Evolutionary conservation across 257 asterid species (phyloP), one percentile per base, ranked within the genome.

Genomic region (Ophiorrhiza pumila): DNA sequence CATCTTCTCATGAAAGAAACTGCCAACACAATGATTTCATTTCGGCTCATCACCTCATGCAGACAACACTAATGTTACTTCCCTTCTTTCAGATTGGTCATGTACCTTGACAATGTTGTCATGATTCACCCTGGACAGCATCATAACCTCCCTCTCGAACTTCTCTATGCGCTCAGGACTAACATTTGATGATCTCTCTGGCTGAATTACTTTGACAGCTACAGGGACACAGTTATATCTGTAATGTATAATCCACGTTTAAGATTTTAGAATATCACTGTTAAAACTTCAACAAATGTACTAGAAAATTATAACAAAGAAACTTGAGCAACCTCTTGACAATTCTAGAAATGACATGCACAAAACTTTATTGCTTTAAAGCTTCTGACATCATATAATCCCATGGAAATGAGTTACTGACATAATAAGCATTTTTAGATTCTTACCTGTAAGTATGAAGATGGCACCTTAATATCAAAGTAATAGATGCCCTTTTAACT

Each of bases 31-130:
- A 45, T n/a, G 20, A 49, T 23, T 61, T 32, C 35, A 57, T 49
- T 35, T 71, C 4, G 23, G 22, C 58, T 15, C 20, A 15, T n/a
- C 29, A 34, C 23, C 31, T 20, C n/a, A 55, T 27, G 37, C 65
- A 13, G 6, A 23, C 50, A 13, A 12, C 71, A n/a, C 10, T 35
- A n/a, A n/a, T 6, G 17, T 18, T 10, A 2, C 42, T 29, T 35
- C 58, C n/a, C 0, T n/a, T 27, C 47, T 39, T 34, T 49, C 17
- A 41, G 27, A 27, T 17, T 49, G 1, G 18, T 14, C 29, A 50
- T 75, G 47, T 87, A 87, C 92, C 92, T 89, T 78, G 57, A 87
- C 84, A 50, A 89, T 82, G 55, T 85, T 84, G 5, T 85, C 92
- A 63, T 87, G 92, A n/a, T 82, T 77, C 70, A 85, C 81, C 80